Evolutionary conservation across 805 yeast species (phyloP), one percentile per base, ranked within the genome.

Genomic region (Nakazawaea sp.): DNA sequence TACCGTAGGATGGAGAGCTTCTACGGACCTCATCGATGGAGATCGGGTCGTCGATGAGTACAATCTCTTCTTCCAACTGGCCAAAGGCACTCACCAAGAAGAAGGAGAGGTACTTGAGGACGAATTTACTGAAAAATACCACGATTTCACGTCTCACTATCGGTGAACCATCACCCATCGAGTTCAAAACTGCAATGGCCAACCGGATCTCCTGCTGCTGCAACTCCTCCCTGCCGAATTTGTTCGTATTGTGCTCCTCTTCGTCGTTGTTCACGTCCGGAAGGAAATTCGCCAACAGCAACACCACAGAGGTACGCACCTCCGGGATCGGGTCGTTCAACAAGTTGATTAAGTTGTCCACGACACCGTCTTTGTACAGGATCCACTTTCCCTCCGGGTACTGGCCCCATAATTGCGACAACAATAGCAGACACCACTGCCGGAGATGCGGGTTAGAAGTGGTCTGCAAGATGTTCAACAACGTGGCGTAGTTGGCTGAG

Each of bases 311-410:
- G 0, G 96, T 82, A 39, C 97, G 67, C 1, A 92, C 95, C 56
- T 92, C 98, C 0, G 97, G 96, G 32, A 90, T 87, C 0, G 97
- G 96, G 53, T 92, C 97, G 44, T 72, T 74, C 13, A 88, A 66
- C 27, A 84, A 60, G 18, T 63, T 62, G 23, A 78, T 54, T 20
- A 90, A 49, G 45, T 70, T 70, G 17, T 68, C 74, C 12, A 81
- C 58, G 18, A 75, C 70, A 0, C 82, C 82, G 39, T 78, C 81
- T 45, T 79, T 75, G 46, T 75, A 69, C 18, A 81, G 76, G 18
- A 83, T 69, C 68, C 76, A 73, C 51, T 82, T 81, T 10, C 89
- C 88, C 38, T 86, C 88, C 0, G 81, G 71, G 46, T 81, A 77
- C 31, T 72, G 72, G 43, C 68, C 68, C 79, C 92, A 81, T 19